Evolutionary conservation across 345 rosid species (phyloP).

Genomic region (Gossypium rotundifolium): DNA sequence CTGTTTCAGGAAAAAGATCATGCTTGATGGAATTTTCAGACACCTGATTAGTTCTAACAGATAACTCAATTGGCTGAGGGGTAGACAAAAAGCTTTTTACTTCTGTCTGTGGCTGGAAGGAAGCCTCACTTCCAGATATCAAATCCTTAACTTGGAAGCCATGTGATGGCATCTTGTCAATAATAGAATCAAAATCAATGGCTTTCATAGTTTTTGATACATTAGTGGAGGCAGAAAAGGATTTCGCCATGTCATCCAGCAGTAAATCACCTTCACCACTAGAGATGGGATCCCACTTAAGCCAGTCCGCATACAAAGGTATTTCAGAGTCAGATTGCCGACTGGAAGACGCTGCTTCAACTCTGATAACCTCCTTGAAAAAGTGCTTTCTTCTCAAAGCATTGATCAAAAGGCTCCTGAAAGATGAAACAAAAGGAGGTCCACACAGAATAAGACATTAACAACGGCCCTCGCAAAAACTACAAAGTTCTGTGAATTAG

Average conservation of each 20-base stretch:
- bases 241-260: slow-evolving; percentile 58
- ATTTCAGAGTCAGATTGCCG: slow-evolving; percentile 30
- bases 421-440: slow-evolving; percentile 13
- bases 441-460: slow-evolving; percentile 6
- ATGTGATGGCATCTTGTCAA: slow-evolving; percentile 36
- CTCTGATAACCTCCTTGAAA: slow-evolving; percentile 63
- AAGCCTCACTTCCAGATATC: slow-evolving; percentile 27
- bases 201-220: slow-evolving; percentile 39
- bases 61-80: slow-evolving; percentile 18
- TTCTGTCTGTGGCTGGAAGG: slow-evolving; percentile 13
- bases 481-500: slow-evolving; percentile 9
- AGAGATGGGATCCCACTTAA: slow-evolving; percentile 85
- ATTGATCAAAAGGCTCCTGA: slow-evolving; percentile 54
- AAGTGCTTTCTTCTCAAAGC: slow-evolving; percentile 67
- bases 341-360: slow-evolving; percentile 42
- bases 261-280: slow-evolving; percentile 83
- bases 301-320: slow-evolving; percentile 42
- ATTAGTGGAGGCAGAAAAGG: slow-evolving; percentile 38
- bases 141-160: slow-evolving; percentile 46
- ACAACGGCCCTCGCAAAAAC: background rate
- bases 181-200: slow-evolving; percentile 43
- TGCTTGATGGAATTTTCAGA: slow-evolving; percentile 15
- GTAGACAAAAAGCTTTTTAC: slow-evolving; percentile 11
- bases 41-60: slow-evolving; percentile 14
- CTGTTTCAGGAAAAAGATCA: slow-evolving; percentile 16